Evolutionary conservation across 83 land plant species (phyloP), one percentile per base, ranked within the genome.

Genomic region (Picea abies): DNA sequence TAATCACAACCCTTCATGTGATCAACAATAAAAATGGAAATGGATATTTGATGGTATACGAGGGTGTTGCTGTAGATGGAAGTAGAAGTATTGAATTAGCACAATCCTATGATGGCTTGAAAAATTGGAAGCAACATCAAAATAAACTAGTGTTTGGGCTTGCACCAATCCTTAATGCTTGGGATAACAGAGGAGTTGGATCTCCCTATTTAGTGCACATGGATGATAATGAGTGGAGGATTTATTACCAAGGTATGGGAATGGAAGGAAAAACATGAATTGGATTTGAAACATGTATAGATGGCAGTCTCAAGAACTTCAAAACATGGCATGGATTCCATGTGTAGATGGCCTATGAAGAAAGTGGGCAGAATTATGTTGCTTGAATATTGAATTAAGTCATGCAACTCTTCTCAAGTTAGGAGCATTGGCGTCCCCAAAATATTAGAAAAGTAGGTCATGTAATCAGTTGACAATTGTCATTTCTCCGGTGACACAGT

Each of bases 41-140:
- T 20, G 89, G 83, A 44, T 94, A 93, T 79, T 17, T 94, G 79
- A 94, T 94, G 95, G 89, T 86, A 7, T 94, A 93, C 84, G 95
- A 93, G 82, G 93, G 95, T 61, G 85, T 94, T 37, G 84, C 81
- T 29, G 81, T 76, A 10, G 80, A 90, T 84, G 97, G 97, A 35
- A 71, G 64, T 47, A 88, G 85, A 80, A 87, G 94, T 61, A 91
- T 94, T 83, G 97, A 95, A 7, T 47, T 94, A 79, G 97, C 95
- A 63, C 80, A 56, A 14, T 94, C 97, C 5, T 5, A 73, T n/a
- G 93, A 90, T 82, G 97, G 97, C 12, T 77, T 93, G 79, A 91
- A 83, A 78, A 44, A 87, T 23, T 94, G 97, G 97, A 84, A 70
- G 60, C 82, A 89, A 69, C 62, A 88, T 80, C 80, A 84, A 17